phyloP scores from a whole-genome alignment of 2,329 filamentous ascomycete species.

The Fusarium keratoplasticum region DNA sequence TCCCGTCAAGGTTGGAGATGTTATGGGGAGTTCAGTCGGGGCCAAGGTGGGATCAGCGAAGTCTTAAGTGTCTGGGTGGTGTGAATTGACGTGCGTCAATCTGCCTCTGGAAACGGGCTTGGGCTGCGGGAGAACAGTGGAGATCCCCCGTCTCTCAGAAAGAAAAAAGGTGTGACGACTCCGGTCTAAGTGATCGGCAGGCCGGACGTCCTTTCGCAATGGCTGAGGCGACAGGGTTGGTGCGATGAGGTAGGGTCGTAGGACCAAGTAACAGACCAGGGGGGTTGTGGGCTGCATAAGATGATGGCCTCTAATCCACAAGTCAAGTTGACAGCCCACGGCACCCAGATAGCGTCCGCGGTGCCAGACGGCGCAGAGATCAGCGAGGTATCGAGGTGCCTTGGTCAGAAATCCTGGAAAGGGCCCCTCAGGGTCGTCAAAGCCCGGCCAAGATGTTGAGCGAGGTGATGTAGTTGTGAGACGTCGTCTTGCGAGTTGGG shows the following conservation, averaged over 20 bases:
- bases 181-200: constrained; percentile 66
- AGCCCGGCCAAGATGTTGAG: background rate
- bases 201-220: constrained; percentile 62
- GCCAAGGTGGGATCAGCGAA: constrained; percentile 67
- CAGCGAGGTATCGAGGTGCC: constrained; percentile 37
- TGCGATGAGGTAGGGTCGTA: constrained; percentile 55
- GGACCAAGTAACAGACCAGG: constrained; percentile 50
- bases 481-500: background rate
- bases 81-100: constrained; percentile 55
- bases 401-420: constrained; percentile 35
- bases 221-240: constrained; percentile 60
- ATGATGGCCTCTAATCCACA: constrained; percentile 46
- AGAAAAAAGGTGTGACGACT: constrained; percentile 62
- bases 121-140: constrained; percentile 54
- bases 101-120: constrained; percentile 51
- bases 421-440: constrained; percentile 6
- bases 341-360: constrained; percentile 45
- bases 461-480: constrained; percentile 14
- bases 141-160: constrained; percentile 49
- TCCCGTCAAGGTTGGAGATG: constrained; percentile 48
- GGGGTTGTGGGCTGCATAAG: constrained; percentile 51
- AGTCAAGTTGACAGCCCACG: constrained; percentile 46
- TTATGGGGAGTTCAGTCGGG: constrained; percentile 48
- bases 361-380: constrained; percentile 42
- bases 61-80: constrained; percentile 65